Base-by-base conservation (phyloP, 768 basidiomycete genomes). In the Xanthoconium purpureum region DNA sequence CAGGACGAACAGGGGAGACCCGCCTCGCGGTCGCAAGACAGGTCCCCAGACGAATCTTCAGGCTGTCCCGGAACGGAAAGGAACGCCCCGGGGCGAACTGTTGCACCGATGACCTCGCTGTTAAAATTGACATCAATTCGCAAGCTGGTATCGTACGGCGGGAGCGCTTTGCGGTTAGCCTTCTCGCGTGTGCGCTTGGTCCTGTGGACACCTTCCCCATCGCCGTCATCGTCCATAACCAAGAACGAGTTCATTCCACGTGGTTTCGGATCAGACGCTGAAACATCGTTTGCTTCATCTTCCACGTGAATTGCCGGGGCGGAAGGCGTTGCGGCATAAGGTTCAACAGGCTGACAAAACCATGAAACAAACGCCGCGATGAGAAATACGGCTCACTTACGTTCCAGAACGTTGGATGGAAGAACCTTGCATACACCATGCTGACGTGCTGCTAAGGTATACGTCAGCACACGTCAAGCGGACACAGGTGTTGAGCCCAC, bases 361-460 rank as follows among this genome's bases (percentile, higher is more conserved):
- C 14, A 15, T 57, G 10, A 51, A 15, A 6, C 18, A 13, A 35
- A 10, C 11, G 33, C 17, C 5, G 7, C 11, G 7, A 13, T 0
- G 20, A 1, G 11, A 44, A 29, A 14, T 17, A 5, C 1, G 39
- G 15, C 32, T 0, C 17, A 48, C 61, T 44, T 18, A 63, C 66
- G 39, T 63, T 56, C 66, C 66, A 67, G 18, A 43, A 44, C 1
- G 49, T 57, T 3, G 66, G 66, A 35, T 67, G 66, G 37, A 67
- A 67, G 49, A 45, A 59, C 38, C 37, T 63, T 1, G 63, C 63
- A 32, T 67, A 66, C 0, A 67, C 55, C 61, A 63, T 66, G 14
- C 36, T 63, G 6, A 66, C 55, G 24, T 68, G 56, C 15, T 60
- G 30, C 42, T 59, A 24, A 11, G 1, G 1, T 18, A 18, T 15